A percentile compares a stretch with the other conserved stretches of the same genome.
phyloP scores from a whole-genome alignment of 805 yeast species.

The Zygosaccharomyces rouxii region DNA sequence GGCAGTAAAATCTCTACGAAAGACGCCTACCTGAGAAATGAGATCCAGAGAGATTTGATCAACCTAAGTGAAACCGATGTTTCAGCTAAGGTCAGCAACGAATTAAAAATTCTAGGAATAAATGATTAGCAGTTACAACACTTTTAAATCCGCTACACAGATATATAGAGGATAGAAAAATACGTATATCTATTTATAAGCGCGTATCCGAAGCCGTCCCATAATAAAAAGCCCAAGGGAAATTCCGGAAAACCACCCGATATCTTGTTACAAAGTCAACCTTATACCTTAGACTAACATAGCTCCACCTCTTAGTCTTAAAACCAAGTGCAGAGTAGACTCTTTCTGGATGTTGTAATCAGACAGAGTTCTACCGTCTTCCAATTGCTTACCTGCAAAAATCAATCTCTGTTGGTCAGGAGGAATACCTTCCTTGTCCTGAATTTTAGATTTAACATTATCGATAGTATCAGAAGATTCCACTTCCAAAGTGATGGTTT shows the following conservation, averaged over 20 bases:
- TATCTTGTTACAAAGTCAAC: no score
- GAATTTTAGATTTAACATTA: constrained; percentile 78
- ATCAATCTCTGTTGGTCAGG: constrained; percentile 69
- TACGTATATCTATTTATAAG: constrained; percentile 63
- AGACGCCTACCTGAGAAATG: constrained; percentile 10
- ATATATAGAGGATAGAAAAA: constrained; percentile 1
- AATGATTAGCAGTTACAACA: background rate
- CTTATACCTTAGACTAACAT: constrained; percentile 46
- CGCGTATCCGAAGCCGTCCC: constrained; percentile 60
- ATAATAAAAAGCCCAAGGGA: constrained; percentile 57
- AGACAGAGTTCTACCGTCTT: constrained; percentile 66
- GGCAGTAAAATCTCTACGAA: constrained; percentile 24
- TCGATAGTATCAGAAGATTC: constrained; percentile 95
- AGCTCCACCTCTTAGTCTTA: constrained; percentile 70
- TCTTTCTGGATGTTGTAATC: constrained; percentile 73
- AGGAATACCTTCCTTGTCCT: constrained; percentile 69
- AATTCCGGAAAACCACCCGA: constrained; percentile 54
- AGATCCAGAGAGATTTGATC: constrained; percentile 26
- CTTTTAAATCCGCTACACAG: background rate
- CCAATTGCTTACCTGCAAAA: constrained; percentile 69
- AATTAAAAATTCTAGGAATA: constrained; percentile 27
- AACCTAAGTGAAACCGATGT: constrained; percentile 35
- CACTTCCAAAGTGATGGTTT: constrained; percentile 92
- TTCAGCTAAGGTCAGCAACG: constrained; percentile 45
- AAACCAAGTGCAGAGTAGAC: constrained; percentile 64